phyloP scores from a whole-genome alignment of 768 basidiomycete species.

The Mycena chlorophos region DNA sequence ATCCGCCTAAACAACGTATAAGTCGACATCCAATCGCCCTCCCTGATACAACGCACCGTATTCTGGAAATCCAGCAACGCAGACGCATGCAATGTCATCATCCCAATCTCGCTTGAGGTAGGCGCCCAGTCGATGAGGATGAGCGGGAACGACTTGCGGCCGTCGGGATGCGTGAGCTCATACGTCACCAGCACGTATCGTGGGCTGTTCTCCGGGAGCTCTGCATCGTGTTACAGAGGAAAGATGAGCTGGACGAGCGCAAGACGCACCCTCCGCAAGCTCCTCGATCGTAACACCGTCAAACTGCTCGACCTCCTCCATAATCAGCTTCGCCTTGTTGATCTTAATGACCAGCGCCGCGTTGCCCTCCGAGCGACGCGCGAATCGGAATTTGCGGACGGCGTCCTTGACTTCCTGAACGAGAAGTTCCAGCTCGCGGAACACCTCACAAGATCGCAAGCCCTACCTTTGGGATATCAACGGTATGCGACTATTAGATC shows the following conservation, averaged over 20 bases:
- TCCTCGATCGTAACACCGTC: conserved; percentile 78
- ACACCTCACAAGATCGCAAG: neutral
- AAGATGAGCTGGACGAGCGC: neutral
- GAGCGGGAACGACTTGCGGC: conserved; percentile 81
- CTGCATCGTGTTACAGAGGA: conserved; percentile 40
- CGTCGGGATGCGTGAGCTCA: conserved; percentile 77
- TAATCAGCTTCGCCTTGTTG: conserved; percentile 75
- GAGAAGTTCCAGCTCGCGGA: neutral
- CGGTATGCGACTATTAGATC: conserved; percentile 59
- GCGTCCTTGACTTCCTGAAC: conserved; percentile 65
- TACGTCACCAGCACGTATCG: conserved; percentile 85
- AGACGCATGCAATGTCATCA: conserved; percentile 82
- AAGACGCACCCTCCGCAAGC: conserved; percentile 74
- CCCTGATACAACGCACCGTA: conserved; percentile 53
- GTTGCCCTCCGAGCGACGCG: conserved; percentile 70
- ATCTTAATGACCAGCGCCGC: conserved; percentile 89
- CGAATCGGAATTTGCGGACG: conserved; percentile 77
- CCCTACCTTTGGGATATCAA: conserved; percentile 66
- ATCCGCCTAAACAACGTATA: conserved; percentile 52
- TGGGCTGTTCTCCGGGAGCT: conserved; percentile 85
- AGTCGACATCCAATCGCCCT: conserved; percentile 1
- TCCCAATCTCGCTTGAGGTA: conserved; percentile 67
- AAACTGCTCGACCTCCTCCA: conserved; percentile 84
- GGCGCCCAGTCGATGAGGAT: conserved; percentile 91
- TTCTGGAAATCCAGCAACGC: conserved; percentile 77